These are phyloP conservation scores for Cyberlindnera suaveolens DNA, from an alignment of 805 yeast genomes.

Conservation along the genomic window DNA sequence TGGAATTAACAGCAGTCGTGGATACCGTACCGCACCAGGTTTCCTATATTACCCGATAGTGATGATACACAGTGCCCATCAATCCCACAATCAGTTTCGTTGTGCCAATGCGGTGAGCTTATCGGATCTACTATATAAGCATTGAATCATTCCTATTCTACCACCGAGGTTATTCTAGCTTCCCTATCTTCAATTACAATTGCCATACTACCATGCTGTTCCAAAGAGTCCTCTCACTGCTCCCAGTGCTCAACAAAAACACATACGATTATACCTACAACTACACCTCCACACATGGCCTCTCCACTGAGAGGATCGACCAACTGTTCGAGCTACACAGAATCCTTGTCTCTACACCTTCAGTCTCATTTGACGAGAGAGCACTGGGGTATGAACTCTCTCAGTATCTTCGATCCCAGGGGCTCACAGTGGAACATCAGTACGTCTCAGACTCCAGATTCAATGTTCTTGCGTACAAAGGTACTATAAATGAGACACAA, in stretches of 20 bases:
- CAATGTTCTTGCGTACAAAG: slow-evolving; percentile 52
- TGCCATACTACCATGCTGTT: background rate
- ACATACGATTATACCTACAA: background rate
- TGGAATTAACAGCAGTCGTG: no score
- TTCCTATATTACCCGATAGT: no score
- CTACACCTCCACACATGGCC: background rate
- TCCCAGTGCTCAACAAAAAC: background rate
- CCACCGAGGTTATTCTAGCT: no score
- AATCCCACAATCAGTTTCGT: background rate
- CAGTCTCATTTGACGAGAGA: slow-evolving; percentile 7
- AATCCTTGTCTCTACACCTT: slow-evolving; percentile 8
- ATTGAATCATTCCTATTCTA: no score
- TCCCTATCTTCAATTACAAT: no score
- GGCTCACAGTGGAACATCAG: slow-evolving; percentile 39
- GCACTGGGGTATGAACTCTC: slow-evolving; percentile 4
- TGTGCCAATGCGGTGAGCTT: background rate
- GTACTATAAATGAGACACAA: slow-evolving; percentile 35
- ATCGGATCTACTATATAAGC: background rate
- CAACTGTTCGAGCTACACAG: slow-evolving; percentile 10
- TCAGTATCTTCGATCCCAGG: slow-evolving; percentile 1
- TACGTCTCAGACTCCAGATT: slow-evolving; percentile 30
- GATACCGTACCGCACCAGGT: no score
- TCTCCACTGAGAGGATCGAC: background rate
- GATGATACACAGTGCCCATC: no score
- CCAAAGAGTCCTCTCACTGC: background rate